Evolutionary conservation across 2,329 filamentous ascomycete genomes (phyloP).

Genomic region (Thielaviopsis musarum): DNA sequence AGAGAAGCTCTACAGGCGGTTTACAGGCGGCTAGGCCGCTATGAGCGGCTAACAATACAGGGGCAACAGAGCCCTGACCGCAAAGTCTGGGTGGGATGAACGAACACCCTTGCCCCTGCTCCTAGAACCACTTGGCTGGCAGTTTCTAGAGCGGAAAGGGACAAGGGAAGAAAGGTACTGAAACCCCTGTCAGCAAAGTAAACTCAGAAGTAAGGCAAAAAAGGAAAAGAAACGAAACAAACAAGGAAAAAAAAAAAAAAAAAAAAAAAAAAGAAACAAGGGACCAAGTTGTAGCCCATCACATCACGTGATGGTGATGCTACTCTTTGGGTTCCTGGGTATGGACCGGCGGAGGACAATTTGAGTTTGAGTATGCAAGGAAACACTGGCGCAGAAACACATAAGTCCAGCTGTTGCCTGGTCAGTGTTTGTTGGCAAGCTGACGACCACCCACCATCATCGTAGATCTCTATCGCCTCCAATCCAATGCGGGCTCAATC

Average conservation of each 20-base stretch:
- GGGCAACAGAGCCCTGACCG: not conserved
- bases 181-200: not conserved
- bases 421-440: not conserved
- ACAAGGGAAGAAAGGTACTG: not conserved
- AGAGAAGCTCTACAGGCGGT: not conserved
- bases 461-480: not conserved
- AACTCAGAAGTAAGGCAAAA: too few species aligned
- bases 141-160: not conserved
- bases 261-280: not conserved
- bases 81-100: not conserved
- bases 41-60: not conserved
- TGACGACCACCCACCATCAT: not conserved
- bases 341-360: not conserved
- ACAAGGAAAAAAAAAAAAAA: not conserved
- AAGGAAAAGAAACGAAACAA: not conserved
- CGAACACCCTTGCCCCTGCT: not conserved
- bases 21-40: not conserved
- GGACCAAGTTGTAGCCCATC: too few species aligned
- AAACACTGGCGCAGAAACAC: not conserved
- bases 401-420: not conserved
- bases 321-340: not conserved
- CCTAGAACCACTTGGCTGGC: not conserved
- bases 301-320: not conserved
- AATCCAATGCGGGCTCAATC: not conserved
- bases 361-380: not conserved